phyloP scores from a whole-genome alignment of 2,329 filamentous ascomycete species.

The Periconia macrospinosa region DNA sequence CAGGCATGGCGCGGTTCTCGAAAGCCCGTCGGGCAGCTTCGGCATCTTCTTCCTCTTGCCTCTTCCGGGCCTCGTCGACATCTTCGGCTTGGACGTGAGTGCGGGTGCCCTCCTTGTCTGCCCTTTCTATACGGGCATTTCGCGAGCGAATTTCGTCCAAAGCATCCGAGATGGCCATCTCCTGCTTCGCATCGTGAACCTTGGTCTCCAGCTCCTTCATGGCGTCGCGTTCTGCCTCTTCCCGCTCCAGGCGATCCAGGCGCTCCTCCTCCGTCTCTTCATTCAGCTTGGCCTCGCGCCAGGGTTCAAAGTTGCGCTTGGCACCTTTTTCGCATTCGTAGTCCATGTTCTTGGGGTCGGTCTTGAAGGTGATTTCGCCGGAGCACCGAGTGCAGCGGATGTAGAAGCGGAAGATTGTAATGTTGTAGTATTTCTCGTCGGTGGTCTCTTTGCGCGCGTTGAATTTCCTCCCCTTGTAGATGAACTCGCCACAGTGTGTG shows the following conservation, averaged over 20 bases:
- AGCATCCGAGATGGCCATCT: constrained; percentile 96
- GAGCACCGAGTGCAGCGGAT: constrained; percentile 83
- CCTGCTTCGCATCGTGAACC: constrained; percentile 85
- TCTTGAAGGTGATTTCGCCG: constrained; percentile 88
- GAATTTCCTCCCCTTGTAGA: constrained; percentile 89
- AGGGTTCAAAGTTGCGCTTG: constrained; percentile 90
- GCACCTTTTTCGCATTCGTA: constrained; percentile 82
- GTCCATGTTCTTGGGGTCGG: constrained; percentile 93
- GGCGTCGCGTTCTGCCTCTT: constrained; percentile 80
- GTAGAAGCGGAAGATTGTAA: constrained; percentile 88
- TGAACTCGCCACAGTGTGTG: constrained; percentile 71
- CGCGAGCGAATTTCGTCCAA: constrained; percentile 90
- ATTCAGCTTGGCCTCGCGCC: constrained; percentile 68
- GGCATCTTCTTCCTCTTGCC: constrained; percentile 78
- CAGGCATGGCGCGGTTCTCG: constrained; percentile 47
- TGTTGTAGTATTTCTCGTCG: constrained; percentile 84
- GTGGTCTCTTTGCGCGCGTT: constrained; percentile 93
- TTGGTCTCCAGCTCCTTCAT: constrained; percentile 97
- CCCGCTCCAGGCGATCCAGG: constrained; percentile 78
- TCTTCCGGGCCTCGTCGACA: constrained; percentile 58
- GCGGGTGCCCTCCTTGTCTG: constrained; percentile 63
- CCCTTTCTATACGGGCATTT: constrained; percentile 84
- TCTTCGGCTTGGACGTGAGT: constrained; percentile 60
- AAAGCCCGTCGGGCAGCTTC: constrained; percentile 82
- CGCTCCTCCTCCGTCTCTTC: constrained; percentile 87